A percentile compares a stretch with the other conserved stretches of the same genome.
These are phyloP conservation scores for Tetraselmis striata DNA, from an alignment of 139 green algal genomes.

Conservation along the genomic window DNA sequence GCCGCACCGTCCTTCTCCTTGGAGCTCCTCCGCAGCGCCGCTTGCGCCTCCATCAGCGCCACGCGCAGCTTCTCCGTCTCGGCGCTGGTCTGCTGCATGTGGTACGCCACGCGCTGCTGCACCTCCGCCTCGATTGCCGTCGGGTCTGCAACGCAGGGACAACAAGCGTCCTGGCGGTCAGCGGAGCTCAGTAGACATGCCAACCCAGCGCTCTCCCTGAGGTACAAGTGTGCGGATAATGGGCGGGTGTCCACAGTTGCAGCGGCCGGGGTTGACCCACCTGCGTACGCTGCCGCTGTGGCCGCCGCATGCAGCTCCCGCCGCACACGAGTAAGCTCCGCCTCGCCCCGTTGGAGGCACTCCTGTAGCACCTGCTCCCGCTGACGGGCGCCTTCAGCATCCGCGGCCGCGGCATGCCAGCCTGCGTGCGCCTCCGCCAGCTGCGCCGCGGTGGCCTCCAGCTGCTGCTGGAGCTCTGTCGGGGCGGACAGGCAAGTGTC, in stretches of 20 bases:
- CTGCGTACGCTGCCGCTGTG: neutral
- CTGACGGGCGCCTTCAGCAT: neutral
- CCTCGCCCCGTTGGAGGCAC: neutral
- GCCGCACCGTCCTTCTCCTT: neutral
- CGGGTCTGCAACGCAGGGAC: no score
- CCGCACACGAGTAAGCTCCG: neutral
- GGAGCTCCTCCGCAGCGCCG: neutral
- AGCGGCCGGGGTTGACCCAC: no score
- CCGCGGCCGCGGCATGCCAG: neutral
- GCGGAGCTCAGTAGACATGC: no score
- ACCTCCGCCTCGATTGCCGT: neutral
- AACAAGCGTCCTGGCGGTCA: no score
- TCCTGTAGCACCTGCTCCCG: neutral
- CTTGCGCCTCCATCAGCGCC: neutral
- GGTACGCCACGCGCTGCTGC: neutral
- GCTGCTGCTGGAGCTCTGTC: neutral
- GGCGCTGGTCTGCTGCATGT: neutral
- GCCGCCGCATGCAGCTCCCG: neutral
- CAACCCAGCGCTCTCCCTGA: no score
- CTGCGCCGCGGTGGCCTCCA: neutral
- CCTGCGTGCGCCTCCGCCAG: neutral
- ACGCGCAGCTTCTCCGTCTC: neutral
- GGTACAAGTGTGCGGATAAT: no score
- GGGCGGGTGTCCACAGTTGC: no score
- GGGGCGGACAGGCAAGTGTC: no score